Conservation (phyloP, 176 grass and related monocot genomes). For the Oryza coarctata region DNA sequence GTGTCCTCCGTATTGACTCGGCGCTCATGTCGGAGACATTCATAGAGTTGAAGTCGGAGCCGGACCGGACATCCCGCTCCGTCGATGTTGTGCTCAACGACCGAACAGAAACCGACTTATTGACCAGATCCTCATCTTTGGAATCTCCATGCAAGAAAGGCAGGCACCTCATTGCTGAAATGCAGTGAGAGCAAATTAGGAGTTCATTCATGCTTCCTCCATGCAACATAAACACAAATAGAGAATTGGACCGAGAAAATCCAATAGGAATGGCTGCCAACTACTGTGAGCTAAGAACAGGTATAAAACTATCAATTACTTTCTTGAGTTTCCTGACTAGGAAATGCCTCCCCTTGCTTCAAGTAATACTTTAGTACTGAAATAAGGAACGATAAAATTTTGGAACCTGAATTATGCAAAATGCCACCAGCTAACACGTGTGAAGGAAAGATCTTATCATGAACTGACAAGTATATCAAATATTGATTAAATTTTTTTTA, state of each 20-base stretch:
- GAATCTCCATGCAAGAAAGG: slow-evolving; percentile 50
- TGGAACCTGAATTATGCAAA: neutral
- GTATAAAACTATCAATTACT: slow-evolving; percentile 2
- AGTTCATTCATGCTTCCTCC: neutral
- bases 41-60: slow-evolving; percentile 65
- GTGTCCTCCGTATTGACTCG: slow-evolving; percentile 56
- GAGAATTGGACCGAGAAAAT: neutral
- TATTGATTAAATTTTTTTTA: neutral
- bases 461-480: neutral
- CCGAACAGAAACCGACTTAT: slow-evolving; percentile 53
- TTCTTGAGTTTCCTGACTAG: neutral
- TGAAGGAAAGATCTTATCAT: neutral
- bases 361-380: neutral
- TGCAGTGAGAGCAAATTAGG: slow-evolving; percentile 13
- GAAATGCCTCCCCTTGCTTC: neutral
- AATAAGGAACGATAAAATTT: neutral
- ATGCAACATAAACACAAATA: neutral
- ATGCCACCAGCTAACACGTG: neutral
- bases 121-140: slow-evolving; percentile 30
- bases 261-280: neutral
- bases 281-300: neutral
- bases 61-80: slow-evolving; percentile 63
- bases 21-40: slow-evolving; percentile 58
- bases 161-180: slow-evolving; percentile 69
- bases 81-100: slow-evolving; percentile 81